phyloP scores from a whole-genome alignment of 2,329 filamentous ascomycete genomes.

The Pseudopyrenochaeta lycopersici region DNA sequence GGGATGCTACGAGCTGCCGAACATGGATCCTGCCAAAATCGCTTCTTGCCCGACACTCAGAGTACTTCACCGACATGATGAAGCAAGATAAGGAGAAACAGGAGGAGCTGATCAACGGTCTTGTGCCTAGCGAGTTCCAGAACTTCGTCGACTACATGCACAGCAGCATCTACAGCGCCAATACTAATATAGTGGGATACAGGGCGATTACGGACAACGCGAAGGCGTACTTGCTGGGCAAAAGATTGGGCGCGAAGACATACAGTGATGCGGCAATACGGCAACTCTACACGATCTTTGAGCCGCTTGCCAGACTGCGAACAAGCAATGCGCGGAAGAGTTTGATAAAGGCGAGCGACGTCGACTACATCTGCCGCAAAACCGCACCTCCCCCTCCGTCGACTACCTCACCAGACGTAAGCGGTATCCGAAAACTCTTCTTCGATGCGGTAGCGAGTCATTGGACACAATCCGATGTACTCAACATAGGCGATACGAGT shows the following conservation, averaged over 20 bases:
- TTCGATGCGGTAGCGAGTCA: slow-evolving; percentile 26
- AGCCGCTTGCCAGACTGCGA: slow-evolving; percentile 6
- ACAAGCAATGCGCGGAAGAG: not conserved
- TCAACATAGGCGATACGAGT: not conserved
- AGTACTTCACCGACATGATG: slow-evolving; percentile 2
- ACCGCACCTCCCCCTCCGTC: not conserved
- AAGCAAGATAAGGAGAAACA: not conserved
- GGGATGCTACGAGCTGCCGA: slow-evolving; percentile 5
- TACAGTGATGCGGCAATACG: slow-evolving; percentile 19
- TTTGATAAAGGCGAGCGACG: slow-evolving; percentile 12
- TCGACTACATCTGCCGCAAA: slow-evolving; percentile 17
- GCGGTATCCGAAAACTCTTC: slow-evolving; percentile 17
- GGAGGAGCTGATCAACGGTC: not conserved
- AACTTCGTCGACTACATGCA: slow-evolving; percentile 27
- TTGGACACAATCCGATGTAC: slow-evolving; percentile 16
- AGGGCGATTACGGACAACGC: slow-evolving; percentile 11
- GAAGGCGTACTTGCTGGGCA: slow-evolving; percentile 18
- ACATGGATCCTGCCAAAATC: slow-evolving; percentile 16
- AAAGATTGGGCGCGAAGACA: slow-evolving; percentile 2
- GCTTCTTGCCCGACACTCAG: slow-evolving; percentile 14
- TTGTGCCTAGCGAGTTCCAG: slow-evolving; percentile 14
- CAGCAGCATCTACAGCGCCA: slow-evolving; percentile 28
- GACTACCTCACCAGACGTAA: not conserved
- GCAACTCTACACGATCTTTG: slow-evolving; percentile 10
- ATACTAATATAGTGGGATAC: slow-evolving; percentile 13